A percentile compares a stretch with the other conserved stretches of the same genome.
phyloP scores from a whole-genome alignment of 2,329 filamentous ascomycete genomes.

The Didymella glomerata region DNA sequence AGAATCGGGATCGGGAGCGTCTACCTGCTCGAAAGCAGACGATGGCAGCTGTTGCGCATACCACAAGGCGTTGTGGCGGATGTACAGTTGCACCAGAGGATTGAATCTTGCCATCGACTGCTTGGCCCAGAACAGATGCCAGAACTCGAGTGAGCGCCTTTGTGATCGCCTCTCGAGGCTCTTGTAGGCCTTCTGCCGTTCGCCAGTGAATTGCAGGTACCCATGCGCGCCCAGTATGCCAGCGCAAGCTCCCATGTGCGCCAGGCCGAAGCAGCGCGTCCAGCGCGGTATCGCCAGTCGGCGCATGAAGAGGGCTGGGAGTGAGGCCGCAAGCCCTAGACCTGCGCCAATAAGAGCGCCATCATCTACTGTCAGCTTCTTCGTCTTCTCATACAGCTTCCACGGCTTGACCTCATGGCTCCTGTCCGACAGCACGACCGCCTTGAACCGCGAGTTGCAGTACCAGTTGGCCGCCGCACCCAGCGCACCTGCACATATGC shows the following conservation, averaged over 20 bases:
- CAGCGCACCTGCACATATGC: conserved; percentile 29
- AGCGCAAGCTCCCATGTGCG: conserved; percentile 36
- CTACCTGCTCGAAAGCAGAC: conserved; percentile 27
- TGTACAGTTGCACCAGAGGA: conserved; percentile 38
- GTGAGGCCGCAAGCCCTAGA: conserved; percentile 32
- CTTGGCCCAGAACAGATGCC: conserved; percentile 38
- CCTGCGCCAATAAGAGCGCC: conserved; percentile 36
- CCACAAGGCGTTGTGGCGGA: conserved; percentile 38
- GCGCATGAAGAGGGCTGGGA: conserved; percentile 34
- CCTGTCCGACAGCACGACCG: conserved; percentile 23
- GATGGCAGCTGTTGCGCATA: conserved; percentile 34
- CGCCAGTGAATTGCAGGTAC: conserved; percentile 41
- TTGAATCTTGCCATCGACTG: conserved; percentile 36
- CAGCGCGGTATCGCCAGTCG: conserved; percentile 33
- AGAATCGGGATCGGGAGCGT: conserved; percentile 13
- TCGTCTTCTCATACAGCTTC: conserved; percentile 38
- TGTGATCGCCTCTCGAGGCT: conserved; percentile 27
- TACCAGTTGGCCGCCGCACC: conserved; percentile 39
- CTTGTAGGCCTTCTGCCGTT: conserved; percentile 36
- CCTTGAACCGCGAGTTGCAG: conserved; percentile 35
- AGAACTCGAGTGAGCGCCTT: conserved; percentile 36
- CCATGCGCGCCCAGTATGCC: conserved; percentile 35
- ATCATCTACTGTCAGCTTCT: conserved; percentile 39
- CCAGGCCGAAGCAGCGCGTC: conserved; percentile 37
- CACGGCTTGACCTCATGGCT: conserved; percentile 24